Evolutionary conservation across 2,329 filamentous ascomycete genomes (phyloP), one percentile per base, ranked within the genome.

Genomic region (Blastomyces silverae): DNA sequence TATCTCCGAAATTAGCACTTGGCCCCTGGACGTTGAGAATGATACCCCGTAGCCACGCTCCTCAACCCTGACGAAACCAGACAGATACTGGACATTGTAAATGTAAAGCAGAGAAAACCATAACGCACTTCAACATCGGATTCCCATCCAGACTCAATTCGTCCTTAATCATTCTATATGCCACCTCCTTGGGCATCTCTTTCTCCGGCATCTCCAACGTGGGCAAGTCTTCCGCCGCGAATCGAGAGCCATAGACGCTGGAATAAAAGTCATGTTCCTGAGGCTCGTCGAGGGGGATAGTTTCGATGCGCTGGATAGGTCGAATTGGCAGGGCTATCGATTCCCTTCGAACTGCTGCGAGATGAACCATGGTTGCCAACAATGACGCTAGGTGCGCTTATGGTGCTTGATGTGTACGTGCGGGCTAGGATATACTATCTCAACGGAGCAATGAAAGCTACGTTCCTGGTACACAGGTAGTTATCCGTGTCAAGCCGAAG

Each of bases 151-250:
- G 82, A 68, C 90, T 94, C 69, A 97, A 82, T 74, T 96, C 91
- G 76, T 97, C 93, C 81, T 91, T 93, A 82, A 97, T 97, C 90
- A 97, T 89, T 60, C 92, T 88, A 77, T 97, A 96, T n/a, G 93
- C 93, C 62, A 96, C 85, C 70, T 96, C 90, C 70, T 85, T 87
- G 56, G 93, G 93, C 92, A 97, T 96, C 78, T 95, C 90, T 25
- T 79, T 73, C 71, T 96, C 91, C 0, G 93, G 92, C 86, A 97
- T 97, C 79, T 92, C 89, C 73, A 89, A 82, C 73, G 84, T 85
- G 37, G 92, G 92, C 53, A 97, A 82, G 72, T 96, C 91, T 73
- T 89, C 81, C 42, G 85, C 84, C 28, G 93, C 93, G 74, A 91
- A 97, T 68, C 83, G 86, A 67, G 89, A 92, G 73, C 92, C 93